phyloP scores from a whole-genome alignment of 1,139 yeast species.

The Saccharomyces hybrid region DNA sequence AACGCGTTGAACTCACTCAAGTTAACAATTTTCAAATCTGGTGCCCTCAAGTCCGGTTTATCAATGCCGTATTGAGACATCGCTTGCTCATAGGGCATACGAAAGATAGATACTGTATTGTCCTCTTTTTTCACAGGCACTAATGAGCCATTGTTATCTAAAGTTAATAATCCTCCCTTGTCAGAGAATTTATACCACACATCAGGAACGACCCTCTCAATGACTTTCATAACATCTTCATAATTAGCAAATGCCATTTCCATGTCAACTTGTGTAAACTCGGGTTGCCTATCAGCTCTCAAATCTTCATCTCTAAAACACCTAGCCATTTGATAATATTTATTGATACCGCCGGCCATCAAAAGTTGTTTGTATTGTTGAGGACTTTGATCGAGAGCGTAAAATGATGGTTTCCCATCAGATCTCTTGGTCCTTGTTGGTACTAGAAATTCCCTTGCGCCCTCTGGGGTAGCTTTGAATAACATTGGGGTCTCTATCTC shows the following conservation, averaged over 20 bases:
- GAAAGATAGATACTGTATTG: conserved; percentile 29
- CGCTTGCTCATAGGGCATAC: conserved; percentile 59
- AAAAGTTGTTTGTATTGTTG: conserved; percentile 92
- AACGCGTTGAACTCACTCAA: conserved; percentile 38
- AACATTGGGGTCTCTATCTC: conserved; percentile 90
- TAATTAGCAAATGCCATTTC: conserved; percentile 82
- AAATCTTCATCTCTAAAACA: conserved; percentile 96
- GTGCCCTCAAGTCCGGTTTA: conserved; percentile 78
- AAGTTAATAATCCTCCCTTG: conserved; percentile 18
- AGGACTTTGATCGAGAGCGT: conserved; percentile 94
- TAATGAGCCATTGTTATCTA: conserved; percentile 20
- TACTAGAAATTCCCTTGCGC: conserved; percentile 90
- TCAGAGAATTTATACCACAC: conserved; percentile 44
- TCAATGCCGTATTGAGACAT: conserved; percentile 77
- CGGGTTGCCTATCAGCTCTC: conserved; percentile 93
- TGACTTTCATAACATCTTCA: conserved; percentile 57
- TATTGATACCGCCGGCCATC: conserved; percentile 87
- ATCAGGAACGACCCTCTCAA: conserved; percentile 48
- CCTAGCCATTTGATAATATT: conserved; percentile 82
- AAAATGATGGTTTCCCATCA: conserved; percentile 43
- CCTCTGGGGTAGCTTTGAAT: conserved; percentile 95
- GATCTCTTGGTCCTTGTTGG: conserved; percentile 54
- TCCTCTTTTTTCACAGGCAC: conserved; percentile 22
- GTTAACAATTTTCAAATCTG: conserved; percentile 44
- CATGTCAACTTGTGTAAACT: conserved; percentile 89